Percentiles rank a stretch among this genome's conserved stretches.
phyloP scores from a whole-genome alignment of 1,284 basidiomycete species.

The Porodaedalea pini region DNA sequence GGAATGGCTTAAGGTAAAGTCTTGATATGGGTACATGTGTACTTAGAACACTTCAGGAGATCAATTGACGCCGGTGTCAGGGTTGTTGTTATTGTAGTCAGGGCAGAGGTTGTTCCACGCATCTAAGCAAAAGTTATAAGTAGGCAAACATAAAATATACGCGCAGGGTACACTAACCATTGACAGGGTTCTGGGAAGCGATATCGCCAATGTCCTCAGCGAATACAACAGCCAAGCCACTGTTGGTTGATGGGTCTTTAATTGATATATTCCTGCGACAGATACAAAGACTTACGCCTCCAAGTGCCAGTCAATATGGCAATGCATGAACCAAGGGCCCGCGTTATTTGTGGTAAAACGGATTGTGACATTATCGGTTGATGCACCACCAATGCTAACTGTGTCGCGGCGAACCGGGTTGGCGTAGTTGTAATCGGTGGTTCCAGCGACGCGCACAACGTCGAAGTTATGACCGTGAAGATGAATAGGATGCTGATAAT shows the following conservation, averaged over 20 bases:
- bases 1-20: too few species aligned
- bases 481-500: constrained; percentile 38
- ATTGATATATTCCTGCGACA: constrained; percentile 28
- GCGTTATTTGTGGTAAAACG: constrained; percentile 45
- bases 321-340: constrained; percentile 49
- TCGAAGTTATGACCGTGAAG: constrained; percentile 44
- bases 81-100: constrained; percentile 21
- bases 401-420: constrained; percentile 40
- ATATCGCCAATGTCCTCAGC: constrained; percentile 34
- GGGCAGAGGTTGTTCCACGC: constrained; percentile 27
- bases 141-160: background rate
- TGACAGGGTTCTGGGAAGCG: constrained; percentile 24
- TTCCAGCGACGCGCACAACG: constrained; percentile 31
- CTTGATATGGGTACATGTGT: background rate
- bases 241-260: constrained; percentile 28
- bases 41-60: background rate
- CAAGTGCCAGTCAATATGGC: constrained; percentile 30
- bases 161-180: constrained; percentile 23
- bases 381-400: constrained; percentile 30
- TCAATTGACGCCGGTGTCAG: constrained; percentile 9
- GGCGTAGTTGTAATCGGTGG: constrained; percentile 29
- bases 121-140: constrained; percentile 20
- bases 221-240: constrained; percentile 41
- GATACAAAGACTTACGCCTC: constrained; percentile 2
- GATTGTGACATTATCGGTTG: constrained; percentile 36